These are phyloP conservation scores for Bipolaris sorokiniana DNA, from an alignment of 2,329 filamentous ascomycete species.

Conservation along the genomic window DNA sequence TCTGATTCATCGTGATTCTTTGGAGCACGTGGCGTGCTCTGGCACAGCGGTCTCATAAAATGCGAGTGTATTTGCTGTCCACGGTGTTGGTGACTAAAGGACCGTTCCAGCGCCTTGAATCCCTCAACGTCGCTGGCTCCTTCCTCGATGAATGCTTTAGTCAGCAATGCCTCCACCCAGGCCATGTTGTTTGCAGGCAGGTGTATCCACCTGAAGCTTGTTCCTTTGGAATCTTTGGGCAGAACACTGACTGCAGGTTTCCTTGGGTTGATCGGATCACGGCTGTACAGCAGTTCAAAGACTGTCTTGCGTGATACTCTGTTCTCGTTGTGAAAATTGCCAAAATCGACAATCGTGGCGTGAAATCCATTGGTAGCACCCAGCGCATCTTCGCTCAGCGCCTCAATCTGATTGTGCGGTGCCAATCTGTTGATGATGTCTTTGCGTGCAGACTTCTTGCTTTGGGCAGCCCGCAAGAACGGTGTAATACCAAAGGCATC, in stretches of 20 bases:
- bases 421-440: conserved; percentile 53
- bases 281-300: conserved; percentile 46
- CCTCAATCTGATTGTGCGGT: conserved; percentile 50
- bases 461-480: conserved; percentile 51
- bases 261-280: conserved; percentile 40
- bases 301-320: conserved; percentile 41
- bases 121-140: conserved; percentile 67
- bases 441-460: conserved; percentile 39
- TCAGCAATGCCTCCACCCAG: conserved; percentile 68
- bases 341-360: conserved; percentile 50
- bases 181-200: conserved; percentile 60
- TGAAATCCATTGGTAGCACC: conserved; percentile 48
- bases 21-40: conserved; percentile 52
- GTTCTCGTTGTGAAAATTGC: conserved; percentile 46
- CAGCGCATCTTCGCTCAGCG: conserved; percentile 42
- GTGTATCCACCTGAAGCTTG: conserved; percentile 55
- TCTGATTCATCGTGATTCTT: conserved; percentile 43
- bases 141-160: conserved; percentile 69
- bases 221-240: conserved; percentile 50
- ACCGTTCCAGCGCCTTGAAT: conserved; percentile 67
- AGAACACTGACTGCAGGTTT: conserved; percentile 47
- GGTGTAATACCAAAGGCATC: conserved; percentile 55
- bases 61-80: conserved; percentile 64
- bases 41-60: conserved; percentile 67
- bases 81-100: conserved; percentile 67